phyloP scores from a whole-genome alignment of 2,329 filamentous ascomycete species.

The Lasiodiplodia sp. region DNA sequence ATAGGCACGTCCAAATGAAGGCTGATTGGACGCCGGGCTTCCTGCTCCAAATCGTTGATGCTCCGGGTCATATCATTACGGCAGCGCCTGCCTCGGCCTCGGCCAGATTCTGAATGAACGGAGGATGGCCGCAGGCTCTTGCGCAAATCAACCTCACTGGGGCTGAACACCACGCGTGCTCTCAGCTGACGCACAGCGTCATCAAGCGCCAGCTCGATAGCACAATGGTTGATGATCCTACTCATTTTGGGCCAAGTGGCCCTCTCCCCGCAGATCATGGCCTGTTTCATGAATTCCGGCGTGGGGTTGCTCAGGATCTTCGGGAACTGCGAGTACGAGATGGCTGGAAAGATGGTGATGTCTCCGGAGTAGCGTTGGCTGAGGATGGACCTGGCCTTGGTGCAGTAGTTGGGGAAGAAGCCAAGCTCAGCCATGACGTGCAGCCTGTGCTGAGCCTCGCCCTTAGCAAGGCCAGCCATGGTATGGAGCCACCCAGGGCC shows the following conservation, averaged over 20 bases:
- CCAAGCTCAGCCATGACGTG: conserved; percentile 82
- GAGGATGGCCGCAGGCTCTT: conserved; percentile 38
- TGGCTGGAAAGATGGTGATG: conserved; percentile 89
- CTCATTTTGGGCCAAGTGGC: conserved; percentile 93
- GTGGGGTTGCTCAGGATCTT: conserved; percentile 84
- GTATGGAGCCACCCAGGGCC: conserved; percentile 68
- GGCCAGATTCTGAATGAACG: conserved; percentile 26
- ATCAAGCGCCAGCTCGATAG: conserved; percentile 86
- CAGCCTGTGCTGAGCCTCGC: conserved; percentile 81
- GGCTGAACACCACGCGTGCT: conserved; percentile 72
- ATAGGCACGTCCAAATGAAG: conserved; percentile 21
- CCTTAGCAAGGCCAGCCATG: conserved; percentile 76
- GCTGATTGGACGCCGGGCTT: conserved; percentile 8
- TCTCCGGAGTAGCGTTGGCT: conserved; percentile 93
- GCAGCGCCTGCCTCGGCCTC: conserved; percentile 15
- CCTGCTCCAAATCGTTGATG: conserved; percentile 22
- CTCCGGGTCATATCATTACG: conserved; percentile 20
- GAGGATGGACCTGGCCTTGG: conserved; percentile 80
- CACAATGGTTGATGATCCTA: conserved; percentile 84
- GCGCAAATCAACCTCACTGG: conserved; percentile 61
- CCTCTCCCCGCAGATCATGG: conserved; percentile 78
- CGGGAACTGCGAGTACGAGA: conserved; percentile 76
- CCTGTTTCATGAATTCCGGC: conserved; percentile 82
- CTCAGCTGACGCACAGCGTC: conserved; percentile 73
- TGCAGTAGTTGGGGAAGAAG: conserved; percentile 78